These are phyloP conservation scores for Sporothrix luriei DNA, from an alignment of 2,329 filamentous ascomycete species.

Conservation along the genomic window DNA sequence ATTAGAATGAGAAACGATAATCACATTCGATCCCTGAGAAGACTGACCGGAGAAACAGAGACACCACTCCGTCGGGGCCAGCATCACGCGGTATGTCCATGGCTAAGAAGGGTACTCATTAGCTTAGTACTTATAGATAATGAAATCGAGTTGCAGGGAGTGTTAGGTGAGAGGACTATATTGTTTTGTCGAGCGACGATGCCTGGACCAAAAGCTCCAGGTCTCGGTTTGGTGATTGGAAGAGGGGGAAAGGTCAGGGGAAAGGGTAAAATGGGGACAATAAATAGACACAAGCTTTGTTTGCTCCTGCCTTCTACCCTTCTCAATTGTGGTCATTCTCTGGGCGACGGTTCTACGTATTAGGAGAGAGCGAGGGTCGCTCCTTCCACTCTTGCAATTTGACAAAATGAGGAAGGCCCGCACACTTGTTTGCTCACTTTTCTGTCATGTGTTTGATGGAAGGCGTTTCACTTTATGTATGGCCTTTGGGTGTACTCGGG, in stretches of 20 bases:
- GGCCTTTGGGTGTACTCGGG: background rate
- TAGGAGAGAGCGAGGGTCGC: constrained; percentile 19
- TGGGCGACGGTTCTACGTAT: background rate
- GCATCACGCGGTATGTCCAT: background rate
- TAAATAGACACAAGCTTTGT: background rate
- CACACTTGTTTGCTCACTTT: background rate
- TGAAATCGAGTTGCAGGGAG: too few species aligned
- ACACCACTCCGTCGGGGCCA: background rate
- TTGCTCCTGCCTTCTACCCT: background rate
- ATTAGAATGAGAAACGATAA: background rate
- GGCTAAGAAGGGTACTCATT: background rate
- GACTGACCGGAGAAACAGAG: constrained; percentile 23
- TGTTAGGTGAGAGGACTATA: too few species aligned
- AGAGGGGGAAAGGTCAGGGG: background rate
- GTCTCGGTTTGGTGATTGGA: background rate
- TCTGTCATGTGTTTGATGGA: background rate
- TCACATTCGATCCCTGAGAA: background rate
- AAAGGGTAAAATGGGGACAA: background rate
- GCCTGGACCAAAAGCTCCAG: background rate
- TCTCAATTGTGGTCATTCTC: background rate
- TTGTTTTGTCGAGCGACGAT: background rate
- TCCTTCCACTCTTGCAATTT: constrained; percentile 13
- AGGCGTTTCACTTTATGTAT: background rate
- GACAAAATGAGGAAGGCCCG: background rate
- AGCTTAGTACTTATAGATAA: too few species aligned